Percentiles rank a stretch among this genome's conserved stretches.
Conservation (phyloP, 2,329 filamentous ascomycete genomes). For the Delphinella strobiligena region DNA sequence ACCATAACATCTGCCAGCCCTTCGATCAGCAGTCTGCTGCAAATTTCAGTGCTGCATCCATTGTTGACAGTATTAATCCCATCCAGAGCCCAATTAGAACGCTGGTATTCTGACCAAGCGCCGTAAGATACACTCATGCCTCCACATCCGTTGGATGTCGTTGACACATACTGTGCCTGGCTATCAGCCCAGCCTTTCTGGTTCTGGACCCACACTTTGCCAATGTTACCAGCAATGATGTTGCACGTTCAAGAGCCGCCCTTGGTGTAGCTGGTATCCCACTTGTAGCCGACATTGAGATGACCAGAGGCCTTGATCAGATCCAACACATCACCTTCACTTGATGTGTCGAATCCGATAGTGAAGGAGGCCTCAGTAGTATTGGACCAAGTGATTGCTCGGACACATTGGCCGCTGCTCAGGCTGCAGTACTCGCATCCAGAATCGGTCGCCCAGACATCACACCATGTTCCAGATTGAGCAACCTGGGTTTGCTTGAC, state of each 20-base stretch:
- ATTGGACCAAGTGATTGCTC: not conserved
- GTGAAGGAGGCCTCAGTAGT: not conserved
- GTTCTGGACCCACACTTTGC: not conserved
- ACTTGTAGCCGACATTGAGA: not conserved
- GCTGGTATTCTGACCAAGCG: not conserved
- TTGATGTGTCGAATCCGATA: not conserved
- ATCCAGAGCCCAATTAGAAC: not conserved
- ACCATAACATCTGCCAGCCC: too few relatives aligned
- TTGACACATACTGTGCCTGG: not conserved
- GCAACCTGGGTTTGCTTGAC: not conserved
- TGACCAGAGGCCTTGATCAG: not conserved
- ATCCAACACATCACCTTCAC: not conserved
- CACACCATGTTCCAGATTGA: constrained; percentile 1
- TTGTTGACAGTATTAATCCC: not conserved
- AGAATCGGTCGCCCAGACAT: not conserved
- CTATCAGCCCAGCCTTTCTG: constrained; percentile 1
- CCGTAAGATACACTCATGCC: not conserved
- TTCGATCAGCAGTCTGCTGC: too few relatives aligned
- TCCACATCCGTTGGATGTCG: not conserved
- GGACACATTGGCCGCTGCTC: not conserved
- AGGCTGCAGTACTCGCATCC: constrained; percentile 4
- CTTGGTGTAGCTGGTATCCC: not conserved
- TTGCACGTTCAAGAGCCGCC: constrained; percentile 1
- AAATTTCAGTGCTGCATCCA: not conserved
- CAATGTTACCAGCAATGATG: not conserved